Percentiles rank a stretch among this genome's conserved stretches.
These are phyloP conservation scores for Rhamnella rubrinervis DNA, from an alignment of 331 rosid genomes.

Conservation along the genomic window DNA sequence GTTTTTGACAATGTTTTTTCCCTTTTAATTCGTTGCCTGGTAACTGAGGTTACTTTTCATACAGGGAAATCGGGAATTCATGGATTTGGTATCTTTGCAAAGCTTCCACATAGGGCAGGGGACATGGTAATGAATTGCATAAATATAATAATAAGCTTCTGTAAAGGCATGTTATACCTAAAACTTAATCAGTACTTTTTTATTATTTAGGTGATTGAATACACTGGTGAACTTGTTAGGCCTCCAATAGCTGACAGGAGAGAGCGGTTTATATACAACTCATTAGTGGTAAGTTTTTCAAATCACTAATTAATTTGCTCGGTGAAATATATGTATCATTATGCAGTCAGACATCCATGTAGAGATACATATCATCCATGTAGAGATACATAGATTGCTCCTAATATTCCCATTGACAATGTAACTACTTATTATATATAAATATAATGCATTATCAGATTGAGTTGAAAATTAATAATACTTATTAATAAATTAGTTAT, in stretches of 20 bases:
- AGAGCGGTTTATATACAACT: constrained; percentile 93
- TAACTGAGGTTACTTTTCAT: constrained; percentile 15
- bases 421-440: too few species aligned
- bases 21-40: not conserved
- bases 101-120: constrained; percentile 96
- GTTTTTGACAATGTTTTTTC: too few species aligned
- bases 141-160: constrained; percentile 18
- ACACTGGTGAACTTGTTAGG: constrained; percentile 94
- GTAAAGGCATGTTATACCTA: constrained; percentile 12
- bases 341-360: constrained; percentile 1
- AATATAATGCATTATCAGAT: too few species aligned
- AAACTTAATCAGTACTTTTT: constrained; percentile 11
- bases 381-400: not conserved
- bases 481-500: too few species aligned
- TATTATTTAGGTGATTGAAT: constrained; percentile 80
- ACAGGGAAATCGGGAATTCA: constrained; percentile 96
- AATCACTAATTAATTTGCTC: constrained; percentile 15
- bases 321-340: constrained; percentile 8
- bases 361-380: not conserved
- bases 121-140: constrained; percentile 72
- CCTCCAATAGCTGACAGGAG: constrained; percentile 96
- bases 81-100: constrained; percentile 97
- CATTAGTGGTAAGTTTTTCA: constrained; percentile 80
- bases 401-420: too few species aligned
- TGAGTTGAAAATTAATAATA: too few species aligned